phyloP scores from a whole-genome alignment of 208 protist species.

The Leishmania lainsoni region DNA sequence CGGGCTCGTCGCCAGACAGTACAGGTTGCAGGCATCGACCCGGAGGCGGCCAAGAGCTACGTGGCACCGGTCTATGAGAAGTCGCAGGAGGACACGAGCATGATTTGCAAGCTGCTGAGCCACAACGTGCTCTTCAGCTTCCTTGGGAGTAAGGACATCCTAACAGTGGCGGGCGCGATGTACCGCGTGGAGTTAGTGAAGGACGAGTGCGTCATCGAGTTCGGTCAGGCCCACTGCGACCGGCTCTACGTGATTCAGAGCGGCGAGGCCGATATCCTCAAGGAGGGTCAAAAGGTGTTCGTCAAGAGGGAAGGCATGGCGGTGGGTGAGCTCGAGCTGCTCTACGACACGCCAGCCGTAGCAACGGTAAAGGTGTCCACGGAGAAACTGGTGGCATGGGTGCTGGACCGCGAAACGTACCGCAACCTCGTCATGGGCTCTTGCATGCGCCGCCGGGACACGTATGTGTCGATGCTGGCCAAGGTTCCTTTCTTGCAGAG shows the following conservation, averaged over 20 bases:
- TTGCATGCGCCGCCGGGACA: constrained; percentile 81
- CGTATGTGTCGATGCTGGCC: constrained; percentile 74
- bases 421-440: constrained; percentile 91
- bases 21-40: constrained; percentile 75
- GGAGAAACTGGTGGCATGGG: constrained; percentile 76
- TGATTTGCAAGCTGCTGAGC: constrained; percentile 79
- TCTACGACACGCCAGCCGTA: constrained; percentile 88
- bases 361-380: constrained; percentile 87
- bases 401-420: constrained; percentile 91
- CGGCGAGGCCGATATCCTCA: constrained; percentile 85
- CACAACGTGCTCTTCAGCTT: constrained; percentile 90
- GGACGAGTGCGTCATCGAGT: constrained; percentile 80
- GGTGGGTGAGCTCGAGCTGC: constrained; percentile 89
- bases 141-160: constrained; percentile 69
- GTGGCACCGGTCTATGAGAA: constrained; percentile 76
- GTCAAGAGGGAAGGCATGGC: constrained; percentile 86
- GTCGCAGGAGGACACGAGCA: constrained; percentile 68
- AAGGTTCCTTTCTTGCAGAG: constrained; percentile 80
- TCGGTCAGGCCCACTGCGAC: constrained; percentile 69
- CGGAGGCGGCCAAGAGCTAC: constrained; percentile 85
- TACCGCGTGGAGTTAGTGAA: constrained; percentile 71
- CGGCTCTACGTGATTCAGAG: constrained; percentile 90
- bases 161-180: constrained; percentile 80
- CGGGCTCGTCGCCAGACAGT: constrained; percentile 82
- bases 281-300: constrained; percentile 89